A percentile compares a stretch with the other conserved stretches of the same genome.
phyloP scores from a whole-genome alignment of 202 grass and related monocot species.

The Setaria italica region DNA sequence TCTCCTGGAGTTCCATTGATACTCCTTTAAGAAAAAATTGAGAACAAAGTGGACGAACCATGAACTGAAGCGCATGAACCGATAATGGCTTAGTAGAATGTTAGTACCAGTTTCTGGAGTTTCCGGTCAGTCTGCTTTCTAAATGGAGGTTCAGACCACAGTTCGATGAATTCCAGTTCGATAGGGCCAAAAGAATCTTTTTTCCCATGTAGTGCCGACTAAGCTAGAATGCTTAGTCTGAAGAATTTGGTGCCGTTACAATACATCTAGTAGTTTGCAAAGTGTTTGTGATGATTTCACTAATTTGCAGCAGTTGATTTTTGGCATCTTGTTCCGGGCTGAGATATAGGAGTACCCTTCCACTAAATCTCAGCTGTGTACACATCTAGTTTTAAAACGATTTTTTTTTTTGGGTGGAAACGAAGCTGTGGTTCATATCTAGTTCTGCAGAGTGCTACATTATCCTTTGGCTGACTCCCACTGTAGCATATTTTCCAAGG shows the following conservation, averaged over 20 bases:
- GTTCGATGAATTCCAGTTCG: not conserved
- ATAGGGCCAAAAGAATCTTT: not conserved
- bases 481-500: constrained; percentile 3
- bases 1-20: not conserved
- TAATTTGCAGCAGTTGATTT: constrained; percentile 4
- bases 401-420: too few species aligned
- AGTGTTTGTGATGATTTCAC: not conserved
- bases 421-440: not conserved
- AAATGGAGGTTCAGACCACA: not conserved
- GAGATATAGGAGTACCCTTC: constrained; percentile 7
- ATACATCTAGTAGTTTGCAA: not conserved
- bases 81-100: not conserved
- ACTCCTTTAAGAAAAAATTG: not conserved
- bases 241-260: constrained; percentile 1
- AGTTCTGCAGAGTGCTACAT: not conserved
- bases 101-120: not conserved
- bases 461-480: not conserved
- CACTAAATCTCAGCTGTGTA: not conserved
- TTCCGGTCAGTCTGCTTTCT: not conserved
- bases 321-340: not conserved
- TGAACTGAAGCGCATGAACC: not conserved
- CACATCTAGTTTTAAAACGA: not conserved
- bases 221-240: not conserved
- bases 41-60: not conserved
- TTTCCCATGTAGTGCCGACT: not conserved